These are phyloP conservation scores for Arthromyces matolae DNA, from an alignment of 768 basidiomycete species.

Conservation along the genomic window DNA sequence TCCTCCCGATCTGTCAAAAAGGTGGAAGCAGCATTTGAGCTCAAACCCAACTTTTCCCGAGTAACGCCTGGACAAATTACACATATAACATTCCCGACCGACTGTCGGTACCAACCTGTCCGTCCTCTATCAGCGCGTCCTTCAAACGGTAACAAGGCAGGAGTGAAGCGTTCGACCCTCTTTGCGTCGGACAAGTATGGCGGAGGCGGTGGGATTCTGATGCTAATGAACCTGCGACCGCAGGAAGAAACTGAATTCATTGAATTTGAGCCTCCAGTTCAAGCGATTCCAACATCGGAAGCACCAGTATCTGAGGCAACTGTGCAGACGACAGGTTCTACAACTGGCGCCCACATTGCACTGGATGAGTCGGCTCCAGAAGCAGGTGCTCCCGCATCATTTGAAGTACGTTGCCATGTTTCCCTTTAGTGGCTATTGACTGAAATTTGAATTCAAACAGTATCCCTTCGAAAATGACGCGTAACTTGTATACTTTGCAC, in stretches of 20 bases:
- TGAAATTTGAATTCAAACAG: constrained; percentile 35
- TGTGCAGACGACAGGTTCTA: constrained; percentile 27
- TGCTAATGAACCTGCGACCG: constrained; percentile 72
- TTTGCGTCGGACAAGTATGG: constrained; percentile 56
- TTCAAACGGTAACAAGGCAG: constrained; percentile 31
- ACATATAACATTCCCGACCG: constrained; percentile 78
- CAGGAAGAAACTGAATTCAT: constrained; percentile 75
- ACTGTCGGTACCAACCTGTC: constrained; percentile 85
- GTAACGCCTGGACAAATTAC: constrained; percentile 86
- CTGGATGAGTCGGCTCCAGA: constrained; percentile 71
- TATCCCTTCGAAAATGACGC: constrained; percentile 73
- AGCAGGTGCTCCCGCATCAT: constrained; percentile 70
- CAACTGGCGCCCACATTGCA: constrained; percentile 56
- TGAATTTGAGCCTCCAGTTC: constrained; percentile 42
- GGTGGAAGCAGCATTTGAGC: constrained; percentile 72
- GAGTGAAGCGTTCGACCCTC: constrained; percentile 23
- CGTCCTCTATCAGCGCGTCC: constrained; percentile 64
- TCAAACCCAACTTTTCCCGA: constrained; percentile 82
- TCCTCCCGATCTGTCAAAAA: constrained; percentile 53
- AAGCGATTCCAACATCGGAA: constrained; percentile 23
- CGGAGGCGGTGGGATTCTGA: constrained; percentile 84
- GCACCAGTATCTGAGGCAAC: constrained; percentile 26
- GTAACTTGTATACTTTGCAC: constrained; percentile 4
- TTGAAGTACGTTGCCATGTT: constrained; percentile 61
- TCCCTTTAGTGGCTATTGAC: constrained; percentile 1